Evolutionary conservation across 2,329 filamentous ascomycete species (phyloP), one percentile per base, ranked within the genome.

Genomic region (Metarhizium guizhouense): DNA sequence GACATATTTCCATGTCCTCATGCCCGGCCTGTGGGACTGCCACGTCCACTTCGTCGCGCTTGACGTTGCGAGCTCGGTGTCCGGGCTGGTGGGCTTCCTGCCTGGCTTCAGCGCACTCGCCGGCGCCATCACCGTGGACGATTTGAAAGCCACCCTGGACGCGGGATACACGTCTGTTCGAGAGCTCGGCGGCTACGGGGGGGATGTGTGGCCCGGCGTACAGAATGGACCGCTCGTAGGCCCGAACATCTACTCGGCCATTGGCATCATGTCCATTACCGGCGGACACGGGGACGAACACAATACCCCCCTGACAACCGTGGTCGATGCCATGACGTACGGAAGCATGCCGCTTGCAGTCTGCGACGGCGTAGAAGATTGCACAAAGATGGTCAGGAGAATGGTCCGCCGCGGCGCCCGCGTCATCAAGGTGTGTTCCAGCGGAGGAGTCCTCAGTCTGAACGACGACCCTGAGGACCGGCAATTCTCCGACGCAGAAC

Each of bases 21-120:
- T 81, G 66, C 77, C 78, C 0, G 78, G 78, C 2, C 69, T 82
- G 25, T 81, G 77, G 77, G 78, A 81, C 56, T 75, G 71, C 58
- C 78, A 80, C 62, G 69, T 72, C 0, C 78, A 81, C 61, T 77
- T 75, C 58, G 59, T 70, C 4, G 77, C 74, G n/a, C 56, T 64
- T 18, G 57, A 58, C 20, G 54, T 60, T 7, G 54, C 51, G 7
- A 16, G 18, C 16, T 48, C n/a, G 18, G 4, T 56, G 8, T 18
- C 25, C 3, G 36, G 29, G 0, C 2, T 51, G 11, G 11, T 30
- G 2, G 38, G 18, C 7, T 60, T 60, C 13, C 54, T 61, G 3
- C 59, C 59, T 3, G 57, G 55, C 3, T 54, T 30, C 40, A 54
- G 52, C 18, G 58, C 59, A 7, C 20, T 61, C 10, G 57, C 45